phyloP scores from a whole-genome alignment of 495 filamentous ascomycete genomes.

The Viridothelium virens region DNA sequence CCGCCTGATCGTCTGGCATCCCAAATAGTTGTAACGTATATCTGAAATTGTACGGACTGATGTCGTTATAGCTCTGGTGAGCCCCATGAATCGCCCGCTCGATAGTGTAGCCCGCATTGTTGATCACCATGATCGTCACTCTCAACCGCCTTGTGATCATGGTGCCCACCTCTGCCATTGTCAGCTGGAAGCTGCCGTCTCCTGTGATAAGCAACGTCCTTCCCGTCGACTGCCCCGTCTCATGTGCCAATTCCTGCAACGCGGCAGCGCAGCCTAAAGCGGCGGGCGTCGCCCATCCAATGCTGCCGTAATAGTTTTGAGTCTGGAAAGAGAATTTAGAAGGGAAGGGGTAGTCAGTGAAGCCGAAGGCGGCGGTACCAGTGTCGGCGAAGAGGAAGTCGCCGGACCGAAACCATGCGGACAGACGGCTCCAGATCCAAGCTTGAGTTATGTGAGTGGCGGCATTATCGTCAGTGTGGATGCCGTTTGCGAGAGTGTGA shows the following conservation, averaged over 20 bases:
- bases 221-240: neutral
- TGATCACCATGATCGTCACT: slow-evolving; percentile 32
- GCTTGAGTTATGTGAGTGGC: slow-evolving; percentile 34
- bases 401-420: slow-evolving; percentile 26
- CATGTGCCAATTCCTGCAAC: slow-evolving; percentile 16
- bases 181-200: slow-evolving; percentile 36
- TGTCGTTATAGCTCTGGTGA: slow-evolving; percentile 36
- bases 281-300: slow-evolving; percentile 34
- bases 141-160: slow-evolving; percentile 30
- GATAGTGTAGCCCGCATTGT: slow-evolving; percentile 38
- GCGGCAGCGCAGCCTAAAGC: slow-evolving; percentile 33
- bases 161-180: slow-evolving; percentile 36
- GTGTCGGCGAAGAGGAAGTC: slow-evolving; percentile 36
- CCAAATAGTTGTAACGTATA: slow-evolving; percentile 35
- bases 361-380: slow-evolving; percentile 34
- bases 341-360: slow-evolving; percentile 25
- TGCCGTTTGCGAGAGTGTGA: slow-evolving; percentile 19
- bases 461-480: slow-evolving; percentile 23
- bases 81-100: slow-evolving; percentile 38
- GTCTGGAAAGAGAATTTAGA: slow-evolving; percentile 24
- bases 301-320: slow-evolving; percentile 36
- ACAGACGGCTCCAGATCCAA: slow-evolving; percentile 32
- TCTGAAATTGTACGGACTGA: slow-evolving; percentile 31
- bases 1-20: slow-evolving; percentile 22
- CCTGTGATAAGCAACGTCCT: slow-evolving; percentile 32